These are phyloP conservation scores for Hordeum pubiflorum DNA, from an alignment of 202 grass and related monocot species.

Conservation along the genomic window DNA sequence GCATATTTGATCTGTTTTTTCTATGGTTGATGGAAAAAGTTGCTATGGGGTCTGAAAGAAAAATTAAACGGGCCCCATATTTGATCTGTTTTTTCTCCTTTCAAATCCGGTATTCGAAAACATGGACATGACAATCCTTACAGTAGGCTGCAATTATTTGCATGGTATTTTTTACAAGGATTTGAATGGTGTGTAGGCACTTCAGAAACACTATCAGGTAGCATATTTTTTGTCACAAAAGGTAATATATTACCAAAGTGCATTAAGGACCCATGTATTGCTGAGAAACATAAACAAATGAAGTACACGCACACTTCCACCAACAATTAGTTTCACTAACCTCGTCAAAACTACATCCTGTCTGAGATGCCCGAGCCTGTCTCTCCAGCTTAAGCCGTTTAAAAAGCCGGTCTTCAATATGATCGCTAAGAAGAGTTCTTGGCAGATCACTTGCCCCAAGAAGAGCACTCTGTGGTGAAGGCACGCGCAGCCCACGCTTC, in stretches of 20 bases:
- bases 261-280: not conserved
- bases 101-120: no score
- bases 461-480: conserved; percentile 89
- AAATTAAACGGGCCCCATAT: not conserved
- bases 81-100: not conserved
- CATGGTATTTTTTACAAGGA: not conserved
- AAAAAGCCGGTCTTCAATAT: conserved; percentile 83
- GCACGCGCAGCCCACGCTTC: conserved; percentile 64
- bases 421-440: conserved; percentile 83
- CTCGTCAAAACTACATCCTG: conserved; percentile 46
- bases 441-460: conserved; percentile 98
- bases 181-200: not conserved
- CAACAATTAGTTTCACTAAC: conserved; percentile 40
- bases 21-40: not conserved
- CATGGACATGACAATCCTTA: not conserved
- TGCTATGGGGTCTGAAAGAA: not conserved
- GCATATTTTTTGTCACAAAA: not conserved
- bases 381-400: conserved; percentile 71
- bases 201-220: not conserved
- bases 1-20: no score
- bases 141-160: not conserved
- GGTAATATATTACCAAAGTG: not conserved
- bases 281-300: not conserved
- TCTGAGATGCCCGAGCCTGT: conserved; percentile 48
- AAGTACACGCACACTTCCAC: not conserved